A percentile compares a stretch with the other conserved stretches of the same genome.
These are phyloP conservation scores for Cadophora sp. DNA, from an alignment of 2,329 filamentous ascomycete genomes.

Conservation along the genomic window DNA sequence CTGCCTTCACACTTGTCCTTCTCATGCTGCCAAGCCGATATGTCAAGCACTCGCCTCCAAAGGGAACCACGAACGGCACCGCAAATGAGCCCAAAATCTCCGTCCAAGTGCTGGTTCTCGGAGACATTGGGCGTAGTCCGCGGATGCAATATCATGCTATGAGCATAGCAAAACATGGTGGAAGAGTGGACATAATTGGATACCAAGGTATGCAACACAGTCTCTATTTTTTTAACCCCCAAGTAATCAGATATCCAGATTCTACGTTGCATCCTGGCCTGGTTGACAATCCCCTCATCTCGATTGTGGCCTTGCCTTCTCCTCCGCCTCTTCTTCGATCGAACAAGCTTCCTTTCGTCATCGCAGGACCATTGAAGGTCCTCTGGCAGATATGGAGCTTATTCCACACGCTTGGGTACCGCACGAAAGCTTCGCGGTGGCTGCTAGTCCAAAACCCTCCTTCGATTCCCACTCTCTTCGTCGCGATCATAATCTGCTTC, in stretches of 20 bases:
- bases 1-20: conserved; percentile 43
- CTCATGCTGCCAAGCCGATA: conserved; percentile 48
- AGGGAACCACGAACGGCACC: conserved; percentile 36
- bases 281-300: conserved; percentile 69
- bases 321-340: conserved; percentile 72
- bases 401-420: conserved; percentile 75
- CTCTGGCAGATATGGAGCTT: conserved; percentile 80
- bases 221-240: not conserved
- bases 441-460: conserved; percentile 95
- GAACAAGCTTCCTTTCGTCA: conserved; percentile 75
- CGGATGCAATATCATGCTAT: conserved; percentile 99
- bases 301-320: conserved; percentile 71
- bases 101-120: conserved; percentile 88
- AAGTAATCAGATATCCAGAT: conserved; percentile 55
- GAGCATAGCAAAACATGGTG: conserved; percentile 85
- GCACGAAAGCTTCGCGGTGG: conserved; percentile 77
- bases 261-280: conserved; percentile 84
- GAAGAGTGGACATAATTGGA: conserved; percentile 83
- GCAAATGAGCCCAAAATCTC: conserved; percentile 49
- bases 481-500: conserved; percentile 75
- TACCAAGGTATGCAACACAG: conserved; percentile 69
- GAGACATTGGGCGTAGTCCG: conserved; percentile 93
- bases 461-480: conserved; percentile 86
- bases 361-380: conserved; percentile 84
- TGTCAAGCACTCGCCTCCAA: conserved; percentile 45